A percentile compares a stretch with the other conserved stretches of the same genome.
Conservation (phyloP, 352 stramenopile species). For the Pythium myriotylum region DNA sequence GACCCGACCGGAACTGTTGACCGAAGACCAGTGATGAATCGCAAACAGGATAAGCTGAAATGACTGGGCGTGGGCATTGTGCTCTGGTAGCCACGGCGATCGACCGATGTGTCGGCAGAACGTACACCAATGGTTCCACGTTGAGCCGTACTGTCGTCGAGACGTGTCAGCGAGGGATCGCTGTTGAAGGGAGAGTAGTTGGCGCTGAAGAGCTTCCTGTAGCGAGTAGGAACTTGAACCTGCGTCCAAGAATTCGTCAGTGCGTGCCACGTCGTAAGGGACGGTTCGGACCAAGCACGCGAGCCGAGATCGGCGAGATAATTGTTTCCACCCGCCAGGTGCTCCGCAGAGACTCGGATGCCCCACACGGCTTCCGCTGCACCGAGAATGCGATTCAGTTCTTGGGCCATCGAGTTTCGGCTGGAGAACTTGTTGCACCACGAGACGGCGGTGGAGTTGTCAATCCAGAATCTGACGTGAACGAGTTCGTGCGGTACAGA, state of each 20-base stretch:
- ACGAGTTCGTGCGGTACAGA: not conserved
- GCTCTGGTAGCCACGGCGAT: conserved; percentile 14
- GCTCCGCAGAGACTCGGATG: conserved; percentile 6
- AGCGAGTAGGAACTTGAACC: not conserved
- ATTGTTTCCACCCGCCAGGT: conserved; percentile 8
- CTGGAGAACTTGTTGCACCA: conserved; percentile 10
- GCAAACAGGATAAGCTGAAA: no score
- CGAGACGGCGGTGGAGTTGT: conserved; percentile 11
- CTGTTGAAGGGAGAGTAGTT: conserved; percentile 3
- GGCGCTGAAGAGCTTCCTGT: conserved; percentile 9
- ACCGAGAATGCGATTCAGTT: conserved; percentile 14
- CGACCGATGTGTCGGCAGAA: not conserved
- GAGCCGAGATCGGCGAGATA: conserved; percentile 15
- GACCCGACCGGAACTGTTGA: no score
- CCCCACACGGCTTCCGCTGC: not conserved
- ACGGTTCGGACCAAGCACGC: not conserved
- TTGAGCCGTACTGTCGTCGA: not conserved
- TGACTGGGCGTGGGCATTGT: conserved; percentile 11
- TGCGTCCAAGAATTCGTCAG: conserved; percentile 2
- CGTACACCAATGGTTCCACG: conserved; percentile 3
- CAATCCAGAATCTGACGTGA: conserved; percentile 16
- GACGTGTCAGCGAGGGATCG: conserved; percentile 9
- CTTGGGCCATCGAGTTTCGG: not conserved
- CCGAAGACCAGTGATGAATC: no score
- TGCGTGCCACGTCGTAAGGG: not conserved